Conservation (phyloP, 768 basidiomycete species). For the Hericium alpestre region DNA sequence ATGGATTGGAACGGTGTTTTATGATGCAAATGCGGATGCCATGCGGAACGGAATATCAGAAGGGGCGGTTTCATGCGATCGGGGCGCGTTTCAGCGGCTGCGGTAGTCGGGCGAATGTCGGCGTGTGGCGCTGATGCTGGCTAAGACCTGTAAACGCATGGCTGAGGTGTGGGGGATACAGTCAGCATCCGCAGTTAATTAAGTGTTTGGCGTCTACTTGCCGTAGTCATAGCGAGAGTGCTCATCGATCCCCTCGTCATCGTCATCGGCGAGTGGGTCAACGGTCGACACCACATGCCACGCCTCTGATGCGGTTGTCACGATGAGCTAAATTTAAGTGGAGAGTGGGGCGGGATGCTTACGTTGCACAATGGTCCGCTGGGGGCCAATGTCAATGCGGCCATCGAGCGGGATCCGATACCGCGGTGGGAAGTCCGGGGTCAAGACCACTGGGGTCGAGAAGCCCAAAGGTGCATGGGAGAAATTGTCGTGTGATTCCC, state of each 20-base stretch:
- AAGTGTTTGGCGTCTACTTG: slow-evolving; percentile 20
- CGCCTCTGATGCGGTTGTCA: slow-evolving; percentile 37
- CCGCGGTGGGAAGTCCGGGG: slow-evolving; percentile 29
- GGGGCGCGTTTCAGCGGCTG: neutral
- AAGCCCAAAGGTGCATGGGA: neutral
- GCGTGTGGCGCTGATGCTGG: slow-evolving; percentile 7
- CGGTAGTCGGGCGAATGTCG: neutral
- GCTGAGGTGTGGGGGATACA: neutral
- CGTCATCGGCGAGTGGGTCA: slow-evolving; percentile 69
- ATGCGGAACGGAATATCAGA: neutral
- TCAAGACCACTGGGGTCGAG: neutral
- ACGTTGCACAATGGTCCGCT: slow-evolving; percentile 53
- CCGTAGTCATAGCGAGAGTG: slow-evolving; percentile 57
- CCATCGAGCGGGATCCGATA: slow-evolving; percentile 19
- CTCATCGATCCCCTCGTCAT: slow-evolving; percentile 59
- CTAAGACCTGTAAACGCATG: slow-evolving; percentile 8
- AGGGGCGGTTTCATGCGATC: neutral
- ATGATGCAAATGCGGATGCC: neutral
- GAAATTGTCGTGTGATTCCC: neutral
- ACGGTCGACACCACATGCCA: slow-evolving; percentile 58
- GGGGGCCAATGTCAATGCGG: slow-evolving; percentile 7
- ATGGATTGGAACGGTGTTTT: neutral
- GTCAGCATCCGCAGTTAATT: neutral
- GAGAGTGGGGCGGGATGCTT: slow-evolving; percentile 15
- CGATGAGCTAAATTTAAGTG: no score